Evolutionary conservation across 176 grass and related monocot species (phyloP), one percentile per base, ranked within the genome.

Genomic region (Elymus sibiricus): DNA sequence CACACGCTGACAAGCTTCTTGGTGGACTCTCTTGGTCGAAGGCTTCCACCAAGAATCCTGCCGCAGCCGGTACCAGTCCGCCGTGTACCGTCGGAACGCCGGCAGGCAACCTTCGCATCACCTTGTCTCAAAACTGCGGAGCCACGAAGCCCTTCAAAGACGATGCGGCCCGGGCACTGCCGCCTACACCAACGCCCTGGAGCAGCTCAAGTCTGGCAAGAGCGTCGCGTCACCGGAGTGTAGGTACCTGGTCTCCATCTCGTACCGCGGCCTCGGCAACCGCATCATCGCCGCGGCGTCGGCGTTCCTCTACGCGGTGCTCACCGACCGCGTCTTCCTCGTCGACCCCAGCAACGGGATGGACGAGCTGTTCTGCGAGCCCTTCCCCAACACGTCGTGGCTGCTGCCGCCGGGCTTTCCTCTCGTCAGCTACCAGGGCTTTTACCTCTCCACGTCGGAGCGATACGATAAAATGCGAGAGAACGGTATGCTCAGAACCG

Each of bases 311-410:
- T 92, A 88, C 51, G 70, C 86, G 10, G 42, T 89, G 40, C 90
- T 92, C 70, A 92, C 84, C 14, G 37, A 81, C 31, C 79, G 82
- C 39, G 90, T 89, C 14, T 60, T 92, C 24, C 78, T 92, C 14
- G 27, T 92, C 66, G 77, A 92, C 59, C 44, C 79, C 7, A 58
- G 58, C 44, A 31, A 13, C 6, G 76, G 73, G 38, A 70, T 90
- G 66, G 27, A 24, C 13, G 94, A 86, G 65, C 39, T 96, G 11
- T 85, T 95, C 81, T 95, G 94, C 47, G 91, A 95, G 83, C 90
- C 93, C 1, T 92, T 95, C 77, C 83, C 35, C 2, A 86, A 79
- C 21, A 87, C 90, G 12, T 59, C 93, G 4, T 95, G 93, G 93
- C 47, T 87, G 40, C 84, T 93, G 26, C 94, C 94, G 29, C 39